Evolutionary conservation across 257 asterid species (phyloP), one percentile per base, ranked within the genome.

Genomic region (Ballota nigra): DNA sequence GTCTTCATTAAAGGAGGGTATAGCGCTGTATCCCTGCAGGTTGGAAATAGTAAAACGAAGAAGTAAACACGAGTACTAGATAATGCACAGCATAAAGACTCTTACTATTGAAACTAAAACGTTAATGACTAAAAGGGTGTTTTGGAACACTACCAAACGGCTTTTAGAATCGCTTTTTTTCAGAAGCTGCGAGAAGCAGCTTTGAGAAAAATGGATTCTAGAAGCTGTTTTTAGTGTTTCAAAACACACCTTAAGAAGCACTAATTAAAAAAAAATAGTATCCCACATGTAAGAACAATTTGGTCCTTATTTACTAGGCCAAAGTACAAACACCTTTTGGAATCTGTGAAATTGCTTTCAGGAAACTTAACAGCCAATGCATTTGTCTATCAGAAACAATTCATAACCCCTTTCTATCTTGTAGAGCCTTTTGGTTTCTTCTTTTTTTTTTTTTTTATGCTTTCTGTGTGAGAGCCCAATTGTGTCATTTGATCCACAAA

Each of bases 1-100:
- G 89, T 86, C 75, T 84, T 86, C 87, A 78, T 82, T 66, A 86
- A 79, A 43, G 89, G 92, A n/a, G 71, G 83, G 73, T 84, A 82
- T 57, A 66, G 80, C 15, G 85, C 87, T 20, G 87, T 86, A 77
- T 84, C 92, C 80, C 92, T 82, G 76, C 81, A 80, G 31, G 47
- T 63, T 29, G 70, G 20, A 29, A 45, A 47, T 9, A 51, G 63
- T 18, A 64, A 57, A 33, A 70, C 61, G 43, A 72, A 16, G 61
- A 68, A 73, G 69, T 41, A 69, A 24, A 34, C n/a, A 33, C n/a
- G 20, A 6, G 65, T 31, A 16, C n/a, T 55, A 61, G 10, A 16
- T 8, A 3, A 8, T 16, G 20, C 16, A 66, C 8, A 2, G 10
- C 40, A 38, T 29, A 11, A 57, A 5, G 18, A 18, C 22, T 74